Evolutionary conservation across 2,329 filamentous ascomycete species (phyloP).

Genomic region (Didymella segeticola): DNA sequence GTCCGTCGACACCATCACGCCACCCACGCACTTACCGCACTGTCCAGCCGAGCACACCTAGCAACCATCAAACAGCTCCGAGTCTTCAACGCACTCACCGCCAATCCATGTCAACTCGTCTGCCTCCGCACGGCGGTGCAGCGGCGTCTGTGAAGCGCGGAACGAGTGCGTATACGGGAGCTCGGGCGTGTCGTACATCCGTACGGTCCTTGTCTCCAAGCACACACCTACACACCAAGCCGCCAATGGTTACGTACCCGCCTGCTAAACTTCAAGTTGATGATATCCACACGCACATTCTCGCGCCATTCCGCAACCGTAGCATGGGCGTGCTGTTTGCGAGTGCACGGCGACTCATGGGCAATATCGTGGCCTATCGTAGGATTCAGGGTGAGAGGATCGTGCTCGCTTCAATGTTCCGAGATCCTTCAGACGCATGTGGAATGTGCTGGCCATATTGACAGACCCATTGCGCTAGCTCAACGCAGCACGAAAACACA

Average conservation of each 20-base stretch:
- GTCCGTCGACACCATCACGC: constrained; percentile 14
- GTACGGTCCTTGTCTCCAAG: constrained; percentile 3
- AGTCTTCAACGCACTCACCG: constrained; percentile 18
- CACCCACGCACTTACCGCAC: constrained; percentile 10
- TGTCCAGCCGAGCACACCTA: constrained; percentile 4
- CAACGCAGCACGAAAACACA: constrained; percentile 2
- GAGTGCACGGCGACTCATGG: constrained; percentile 2
- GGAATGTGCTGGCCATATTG: constrained; percentile 19
- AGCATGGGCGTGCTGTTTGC: background rate
- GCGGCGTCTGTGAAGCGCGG: constrained; percentile 13
- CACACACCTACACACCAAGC: constrained; percentile 12
- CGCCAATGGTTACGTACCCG: constrained; percentile 15
- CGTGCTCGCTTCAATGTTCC: constrained; percentile 20
- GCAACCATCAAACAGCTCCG: constrained; percentile 9
- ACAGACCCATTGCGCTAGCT: constrained; percentile 15
- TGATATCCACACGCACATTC: constrained; percentile 1
- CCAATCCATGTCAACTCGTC: constrained; percentile 6
- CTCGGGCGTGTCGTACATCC: constrained; percentile 14
- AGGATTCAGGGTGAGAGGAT: constrained; percentile 4
- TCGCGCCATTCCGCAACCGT: constrained; percentile 4
- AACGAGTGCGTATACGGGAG: constrained; percentile 12
- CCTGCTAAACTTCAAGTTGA: constrained; percentile 13
- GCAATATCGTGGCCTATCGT: background rate
- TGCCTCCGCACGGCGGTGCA: constrained; percentile 10
- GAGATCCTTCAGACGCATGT: constrained; percentile 16